phyloP scores from a whole-genome alignment of 495 filamentous ascomycete species.

The Extremus antarcticus region DNA sequence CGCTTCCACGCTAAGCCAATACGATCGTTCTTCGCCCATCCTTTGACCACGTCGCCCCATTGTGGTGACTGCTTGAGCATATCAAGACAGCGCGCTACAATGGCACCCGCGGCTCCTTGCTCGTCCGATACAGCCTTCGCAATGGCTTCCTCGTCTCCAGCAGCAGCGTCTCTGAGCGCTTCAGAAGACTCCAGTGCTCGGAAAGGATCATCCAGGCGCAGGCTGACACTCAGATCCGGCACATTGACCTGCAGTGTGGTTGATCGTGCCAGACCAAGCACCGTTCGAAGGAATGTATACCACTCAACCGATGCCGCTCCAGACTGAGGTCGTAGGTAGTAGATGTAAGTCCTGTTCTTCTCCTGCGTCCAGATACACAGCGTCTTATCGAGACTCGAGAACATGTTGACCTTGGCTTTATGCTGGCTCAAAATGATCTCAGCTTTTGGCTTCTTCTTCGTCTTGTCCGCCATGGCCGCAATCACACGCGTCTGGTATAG shows the following conservation, averaged over 20 bases:
- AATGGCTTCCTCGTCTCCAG: conserved; percentile 38
- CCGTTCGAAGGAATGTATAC: conserved; percentile 60
- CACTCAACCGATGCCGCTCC: conserved; percentile 57
- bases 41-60: conserved; percentile 51
- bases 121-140: conserved; percentile 40
- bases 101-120: conserved; percentile 42
- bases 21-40: conserved; percentile 50
- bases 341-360: conserved; percentile 50
- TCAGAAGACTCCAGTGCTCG: conserved; percentile 39
- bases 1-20: conserved; percentile 69
- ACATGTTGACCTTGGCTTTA: conserved; percentile 52
- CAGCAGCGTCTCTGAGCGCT: conserved; percentile 29
- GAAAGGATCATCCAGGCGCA: conserved; percentile 57
- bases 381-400: conserved; percentile 62
- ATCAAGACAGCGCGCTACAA: conserved; percentile 48
- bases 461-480: conserved; percentile 39
- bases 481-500: conserved; percentile 60
- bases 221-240: conserved; percentile 53
- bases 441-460: conserved; percentile 42
- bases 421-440: conserved; percentile 47
- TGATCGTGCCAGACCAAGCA: conserved; percentile 50
- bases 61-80: conserved; percentile 49
- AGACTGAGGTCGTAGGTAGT: conserved; percentile 56
- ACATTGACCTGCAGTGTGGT: conserved; percentile 53
- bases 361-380: conserved; percentile 54